Evolutionary conservation across 768 basidiomycete species (phyloP).

Genomic region (Trichaptum fuscoviolaceum): DNA sequence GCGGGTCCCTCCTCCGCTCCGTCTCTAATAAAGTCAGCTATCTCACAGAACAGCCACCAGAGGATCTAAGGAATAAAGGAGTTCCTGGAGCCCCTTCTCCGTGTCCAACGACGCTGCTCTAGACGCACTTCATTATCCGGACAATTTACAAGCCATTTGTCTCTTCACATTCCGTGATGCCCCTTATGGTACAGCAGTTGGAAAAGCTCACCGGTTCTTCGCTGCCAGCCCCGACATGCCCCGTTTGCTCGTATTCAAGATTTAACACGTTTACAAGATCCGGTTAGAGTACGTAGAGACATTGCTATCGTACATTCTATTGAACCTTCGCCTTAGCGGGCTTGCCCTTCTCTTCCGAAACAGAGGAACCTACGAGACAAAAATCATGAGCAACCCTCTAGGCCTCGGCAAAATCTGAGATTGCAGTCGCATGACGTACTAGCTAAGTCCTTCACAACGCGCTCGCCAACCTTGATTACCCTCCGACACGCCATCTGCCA

Average conservation of each 20-base stretch:
- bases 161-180: neutral
- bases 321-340: neutral
- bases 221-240: neutral
- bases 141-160: neutral
- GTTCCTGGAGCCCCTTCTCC: neutral
- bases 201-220: neutral
- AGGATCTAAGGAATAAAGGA: neutral
- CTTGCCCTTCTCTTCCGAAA: neutral
- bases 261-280: neutral
- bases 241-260: neutral
- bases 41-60: neutral
- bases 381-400: neutral
- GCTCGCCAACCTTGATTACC: slow-evolving; percentile 74
- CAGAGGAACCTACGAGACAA: neutral
- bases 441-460: slow-evolving; percentile 58
- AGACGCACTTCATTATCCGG: neutral
- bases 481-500: slow-evolving; percentile 95
- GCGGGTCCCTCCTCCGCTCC: neutral
- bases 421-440: slow-evolving; percentile 29
- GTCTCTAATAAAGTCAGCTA: neutral
- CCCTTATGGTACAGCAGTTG: neutral
- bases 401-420: neutral
- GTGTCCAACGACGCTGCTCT: neutral
- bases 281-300: neutral
- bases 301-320: neutral